Conservation (phyloP, 169 alveolate species). For the Plasmodium gallinaceum region DNA sequence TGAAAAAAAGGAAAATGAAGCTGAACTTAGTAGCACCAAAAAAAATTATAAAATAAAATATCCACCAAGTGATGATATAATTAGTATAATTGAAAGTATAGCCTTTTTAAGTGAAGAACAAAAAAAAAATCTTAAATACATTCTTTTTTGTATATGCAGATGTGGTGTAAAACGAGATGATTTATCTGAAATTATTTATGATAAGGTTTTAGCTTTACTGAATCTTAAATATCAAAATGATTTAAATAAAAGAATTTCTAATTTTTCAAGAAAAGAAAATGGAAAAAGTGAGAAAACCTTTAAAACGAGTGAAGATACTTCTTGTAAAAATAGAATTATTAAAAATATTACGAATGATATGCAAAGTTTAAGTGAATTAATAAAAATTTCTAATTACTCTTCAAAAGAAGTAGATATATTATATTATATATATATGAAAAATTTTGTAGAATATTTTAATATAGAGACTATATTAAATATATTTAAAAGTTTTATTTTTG, state of each 20-base stretch:
- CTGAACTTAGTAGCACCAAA: background rate
- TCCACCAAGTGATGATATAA: conserved; percentile 13
- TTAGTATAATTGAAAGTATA: conserved; percentile 23
- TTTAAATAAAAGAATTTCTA: background rate
- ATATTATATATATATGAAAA: conserved; percentile 42
- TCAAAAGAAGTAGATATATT: conserved; percentile 44
- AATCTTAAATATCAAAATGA: conserved; percentile 23
- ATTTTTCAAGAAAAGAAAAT: background rate
- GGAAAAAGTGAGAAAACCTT: background rate
- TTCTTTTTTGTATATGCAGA: conserved; percentile 6
- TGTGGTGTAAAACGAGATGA: background rate
- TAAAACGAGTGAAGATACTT: background rate
- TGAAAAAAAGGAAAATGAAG: background rate
- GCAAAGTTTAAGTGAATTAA: conserved; percentile 66
- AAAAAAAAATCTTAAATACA: conserved; percentile 15
- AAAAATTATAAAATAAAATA: background rate
- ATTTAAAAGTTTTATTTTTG: conserved; percentile 38
- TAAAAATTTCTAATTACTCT: conserved; percentile 35
- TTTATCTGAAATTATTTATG: conserved; percentile 24
- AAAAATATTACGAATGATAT: conserved; percentile 24
- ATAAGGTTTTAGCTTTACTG: conserved; percentile 35
- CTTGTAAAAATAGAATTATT: background rate
- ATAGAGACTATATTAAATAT: conserved; percentile 50
- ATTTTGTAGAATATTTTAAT: conserved; percentile 40
- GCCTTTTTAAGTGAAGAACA: conserved; percentile 9